Percentiles rank a stretch among this genome's conserved stretches.
Conservation (phyloP, 441 rosid species). For the Croton setiger region DNA sequence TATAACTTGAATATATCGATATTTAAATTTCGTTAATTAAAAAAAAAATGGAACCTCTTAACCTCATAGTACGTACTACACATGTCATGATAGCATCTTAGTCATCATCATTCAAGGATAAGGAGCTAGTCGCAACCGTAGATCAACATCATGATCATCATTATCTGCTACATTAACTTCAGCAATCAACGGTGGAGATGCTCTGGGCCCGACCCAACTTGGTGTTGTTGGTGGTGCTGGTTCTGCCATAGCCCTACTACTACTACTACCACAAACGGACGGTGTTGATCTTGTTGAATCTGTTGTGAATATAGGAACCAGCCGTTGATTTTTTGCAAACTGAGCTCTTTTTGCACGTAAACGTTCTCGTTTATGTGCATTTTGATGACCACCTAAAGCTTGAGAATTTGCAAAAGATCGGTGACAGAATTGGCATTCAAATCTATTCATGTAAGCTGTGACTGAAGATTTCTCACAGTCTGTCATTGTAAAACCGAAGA, state of each 20-base stretch:
- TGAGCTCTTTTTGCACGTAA: slow-evolving; percentile 32
- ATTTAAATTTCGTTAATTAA: no score
- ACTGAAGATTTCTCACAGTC: background rate
- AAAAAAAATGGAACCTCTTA: no score
- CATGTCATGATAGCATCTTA: no score
- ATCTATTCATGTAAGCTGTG: slow-evolving; percentile 20
- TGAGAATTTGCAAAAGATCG: slow-evolving; percentile 45
- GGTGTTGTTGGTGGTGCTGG: background rate
- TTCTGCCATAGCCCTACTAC: background rate
- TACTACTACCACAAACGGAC: background rate
- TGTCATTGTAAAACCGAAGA: slow-evolving; percentile 8
- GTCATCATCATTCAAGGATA: background rate
- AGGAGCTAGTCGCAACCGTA: slow-evolving; percentile 20
- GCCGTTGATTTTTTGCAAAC: slow-evolving; percentile 2
- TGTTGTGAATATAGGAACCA: background rate
- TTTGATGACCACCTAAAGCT: slow-evolving; percentile 50
- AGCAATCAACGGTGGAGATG: background rate
- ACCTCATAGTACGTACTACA: no score
- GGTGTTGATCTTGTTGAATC: slow-evolving; percentile 16
- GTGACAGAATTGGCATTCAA: slow-evolving; percentile 44
- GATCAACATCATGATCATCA: slow-evolving; percentile 10
- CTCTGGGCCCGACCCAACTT: background rate
- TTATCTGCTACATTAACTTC: background rate
- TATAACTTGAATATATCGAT: no score
- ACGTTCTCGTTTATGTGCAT: slow-evolving; percentile 48